Evolutionary conservation across 371 early-diverging fungal genomes (phyloP).

Genomic region (Lichtheimia corymbifera): DNA sequence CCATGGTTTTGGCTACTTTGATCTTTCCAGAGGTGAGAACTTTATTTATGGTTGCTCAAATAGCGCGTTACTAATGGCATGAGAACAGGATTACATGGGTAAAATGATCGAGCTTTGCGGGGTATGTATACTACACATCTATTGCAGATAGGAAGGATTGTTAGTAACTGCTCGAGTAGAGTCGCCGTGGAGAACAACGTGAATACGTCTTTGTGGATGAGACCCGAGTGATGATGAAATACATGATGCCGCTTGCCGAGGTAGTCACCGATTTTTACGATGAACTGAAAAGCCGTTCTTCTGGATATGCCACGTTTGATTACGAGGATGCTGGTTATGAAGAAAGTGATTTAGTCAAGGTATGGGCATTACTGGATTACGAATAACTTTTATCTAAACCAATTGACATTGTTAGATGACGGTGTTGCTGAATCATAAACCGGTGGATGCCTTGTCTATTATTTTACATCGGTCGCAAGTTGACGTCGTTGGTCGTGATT

Average conservation of each 20-base stretch:
- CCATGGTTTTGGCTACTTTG: constrained; percentile 90
- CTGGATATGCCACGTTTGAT: constrained; percentile 95
- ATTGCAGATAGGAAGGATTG: not conserved
- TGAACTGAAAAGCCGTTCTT: constrained; percentile 85
- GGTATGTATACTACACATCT: constrained; percentile 41
- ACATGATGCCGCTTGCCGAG: constrained; percentile 87
- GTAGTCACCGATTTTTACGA: constrained; percentile 95
- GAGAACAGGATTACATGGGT: constrained; percentile 77
- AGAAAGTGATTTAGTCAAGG: constrained; percentile 89
- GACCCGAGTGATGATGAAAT: constrained; percentile 85
- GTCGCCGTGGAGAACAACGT: constrained; percentile 78
- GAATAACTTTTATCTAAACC: not conserved
- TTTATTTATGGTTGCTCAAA: not conserved
- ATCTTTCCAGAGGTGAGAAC: constrained; percentile 78
- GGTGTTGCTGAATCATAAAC: constrained; percentile 86
- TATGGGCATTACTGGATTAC: constrained; percentile 32
- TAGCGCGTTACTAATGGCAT: too few species aligned
- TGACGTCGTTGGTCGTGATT: constrained; percentile 76
- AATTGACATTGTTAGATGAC: constrained; percentile 61
- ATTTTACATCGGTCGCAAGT: constrained; percentile 82
- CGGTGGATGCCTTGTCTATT: constrained; percentile 91
- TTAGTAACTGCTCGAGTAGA: constrained; percentile 26
- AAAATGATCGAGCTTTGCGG: constrained; percentile 88
- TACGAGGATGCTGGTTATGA: constrained; percentile 94
- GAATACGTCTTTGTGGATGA: constrained; percentile 90